Evolutionary conservation across 192 early-diverging fungal species (phyloP).

Genomic region (Podila clonocystis): DNA sequence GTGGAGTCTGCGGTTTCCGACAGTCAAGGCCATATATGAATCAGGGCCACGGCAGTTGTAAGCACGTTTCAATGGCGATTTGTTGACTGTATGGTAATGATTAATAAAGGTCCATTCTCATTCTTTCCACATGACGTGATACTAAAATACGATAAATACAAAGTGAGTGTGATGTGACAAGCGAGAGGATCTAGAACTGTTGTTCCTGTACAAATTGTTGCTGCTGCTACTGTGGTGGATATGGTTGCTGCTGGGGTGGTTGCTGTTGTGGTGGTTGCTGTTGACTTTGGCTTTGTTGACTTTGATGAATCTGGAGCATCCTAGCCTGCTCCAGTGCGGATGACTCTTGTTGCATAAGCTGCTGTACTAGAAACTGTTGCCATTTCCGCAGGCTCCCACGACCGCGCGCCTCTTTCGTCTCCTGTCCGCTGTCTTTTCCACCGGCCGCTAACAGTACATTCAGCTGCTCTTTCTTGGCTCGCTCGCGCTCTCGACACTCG

Average conservation of each 20-base stretch:
- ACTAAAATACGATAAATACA: too few species aligned
- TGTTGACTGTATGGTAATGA: too few species aligned
- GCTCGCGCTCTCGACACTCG: slow-evolving; percentile 23
- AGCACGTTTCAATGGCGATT: too few species aligned
- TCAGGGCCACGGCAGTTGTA: slow-evolving; percentile 34
- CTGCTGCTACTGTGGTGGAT: slow-evolving; percentile 10
- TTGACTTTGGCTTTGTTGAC: neutral
- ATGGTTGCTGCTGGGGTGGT: neutral
- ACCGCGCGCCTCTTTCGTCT: neutral
- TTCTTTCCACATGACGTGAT: too few species aligned
- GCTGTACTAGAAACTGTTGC: slow-evolving; percentile 8
- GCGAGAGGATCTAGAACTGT: neutral
- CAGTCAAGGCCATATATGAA: slow-evolving; percentile 62
- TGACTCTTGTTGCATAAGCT: slow-evolving; percentile 7
- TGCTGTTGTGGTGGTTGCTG: neutral
- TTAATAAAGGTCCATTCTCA: too few species aligned
- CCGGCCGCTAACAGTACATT: neutral
- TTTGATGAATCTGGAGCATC: slow-evolving; percentile 5
- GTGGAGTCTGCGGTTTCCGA: slow-evolving; percentile 62
- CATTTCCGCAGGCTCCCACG: neutral
- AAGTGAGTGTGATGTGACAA: too few species aligned
- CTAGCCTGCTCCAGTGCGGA: slow-evolving; percentile 7
- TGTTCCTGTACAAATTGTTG: slow-evolving; percentile 1
- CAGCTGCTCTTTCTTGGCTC: neutral
- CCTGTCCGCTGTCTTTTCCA: neutral